phyloP scores from a whole-genome alignment of 1,284 basidiomycete genomes.

The Schizophyllum commune region DNA sequence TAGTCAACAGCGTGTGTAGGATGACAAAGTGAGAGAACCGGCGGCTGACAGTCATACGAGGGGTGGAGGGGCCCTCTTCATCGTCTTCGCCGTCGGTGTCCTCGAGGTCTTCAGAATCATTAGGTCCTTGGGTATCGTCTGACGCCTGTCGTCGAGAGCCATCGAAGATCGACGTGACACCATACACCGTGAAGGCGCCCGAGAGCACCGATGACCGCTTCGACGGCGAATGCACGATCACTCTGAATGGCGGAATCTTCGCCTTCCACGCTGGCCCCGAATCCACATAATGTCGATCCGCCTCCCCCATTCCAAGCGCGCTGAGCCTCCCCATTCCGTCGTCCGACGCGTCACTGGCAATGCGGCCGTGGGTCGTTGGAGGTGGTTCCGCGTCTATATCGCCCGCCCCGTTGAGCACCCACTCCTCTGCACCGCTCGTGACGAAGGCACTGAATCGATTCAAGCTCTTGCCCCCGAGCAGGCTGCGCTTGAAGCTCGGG shows the following conservation, averaged over 20 bases:
- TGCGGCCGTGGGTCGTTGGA: conserved; percentile 8
- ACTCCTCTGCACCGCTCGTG: conserved; percentile 78
- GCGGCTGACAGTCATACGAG: conserved; percentile 64
- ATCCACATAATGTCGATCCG: conserved; percentile 67
- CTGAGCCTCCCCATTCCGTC: conserved; percentile 27
- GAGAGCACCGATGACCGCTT: conserved; percentile 60
- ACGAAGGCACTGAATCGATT: conserved; percentile 83
- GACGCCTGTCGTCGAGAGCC: conserved; percentile 13
- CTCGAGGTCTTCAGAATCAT: too few species aligned
- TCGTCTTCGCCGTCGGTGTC: conserved; percentile 20
- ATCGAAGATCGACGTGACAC: conserved; percentile 67
- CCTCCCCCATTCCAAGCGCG: conserved; percentile 37
- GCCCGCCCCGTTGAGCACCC: conserved; percentile 50
- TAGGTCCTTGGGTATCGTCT: not conserved
- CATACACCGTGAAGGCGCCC: conserved; percentile 71
- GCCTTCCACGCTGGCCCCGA: conserved; percentile 67
- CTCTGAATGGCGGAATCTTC: conserved; percentile 62
- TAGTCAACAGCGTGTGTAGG: conserved; percentile 60
- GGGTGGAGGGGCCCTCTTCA: conserved; percentile 18
- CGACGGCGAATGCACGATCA: conserved; percentile 74
- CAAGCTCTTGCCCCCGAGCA: conserved; percentile 68
- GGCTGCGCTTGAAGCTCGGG: conserved; percentile 60
- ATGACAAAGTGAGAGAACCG: conserved; percentile 82
- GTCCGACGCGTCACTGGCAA: conserved; percentile 19
- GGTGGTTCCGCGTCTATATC: conserved; percentile 9